Percentiles rank a stretch among this genome's conserved stretches.
These are phyloP conservation scores for Rosa chinensis DNA, from an alignment of 306 rosid genomes.

Conservation along the genomic window DNA sequence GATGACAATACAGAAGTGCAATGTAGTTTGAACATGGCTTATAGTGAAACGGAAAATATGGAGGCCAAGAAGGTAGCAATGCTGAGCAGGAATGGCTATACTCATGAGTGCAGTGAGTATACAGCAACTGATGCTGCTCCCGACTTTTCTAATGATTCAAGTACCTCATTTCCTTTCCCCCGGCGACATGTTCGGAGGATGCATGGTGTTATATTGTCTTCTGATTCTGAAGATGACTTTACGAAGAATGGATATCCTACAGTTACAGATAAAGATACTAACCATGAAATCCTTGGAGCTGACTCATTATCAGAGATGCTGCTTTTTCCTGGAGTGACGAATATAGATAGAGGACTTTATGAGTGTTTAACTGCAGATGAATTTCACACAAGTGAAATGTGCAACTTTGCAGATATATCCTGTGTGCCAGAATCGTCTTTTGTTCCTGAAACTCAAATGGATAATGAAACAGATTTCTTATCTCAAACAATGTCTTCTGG, in stretches of 20 bases:
- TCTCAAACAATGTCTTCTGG: conserved; percentile 42
- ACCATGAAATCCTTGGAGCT: conserved; percentile 35
- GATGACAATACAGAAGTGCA: conserved; percentile 37
- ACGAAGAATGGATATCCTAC: conserved; percentile 25
- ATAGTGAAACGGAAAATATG: conserved; percentile 28
- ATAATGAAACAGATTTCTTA: conserved; percentile 37
- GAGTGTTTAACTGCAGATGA: conserved; percentile 40
- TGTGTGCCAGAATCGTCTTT: conserved; percentile 59
- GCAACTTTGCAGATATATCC: conserved; percentile 48
- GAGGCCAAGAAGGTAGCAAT: conserved; percentile 55
- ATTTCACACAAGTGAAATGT: conserved; percentile 36
- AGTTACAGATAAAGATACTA: conserved; percentile 28
- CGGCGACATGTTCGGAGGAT: conserved; percentile 41
- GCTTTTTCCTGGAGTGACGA: conserved; percentile 35
- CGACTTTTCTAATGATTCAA: conserved; percentile 47
- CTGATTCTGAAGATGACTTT: conserved; percentile 61
- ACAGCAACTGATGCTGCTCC: conserved; percentile 41
- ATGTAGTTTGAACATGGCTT: conserved; percentile 26
- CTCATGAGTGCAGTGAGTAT: conserved; percentile 44
- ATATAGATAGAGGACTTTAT: conserved; percentile 32
- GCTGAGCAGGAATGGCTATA: conserved; percentile 60
- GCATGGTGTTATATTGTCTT: conserved; percentile 50
- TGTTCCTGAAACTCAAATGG: conserved; percentile 58
- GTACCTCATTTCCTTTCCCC: conserved; percentile 37
- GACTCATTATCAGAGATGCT: conserved; percentile 28